Base-by-base conservation (phyloP, 2,329 filamentous ascomycete species). In the Mollisia scopiformis region DNA sequence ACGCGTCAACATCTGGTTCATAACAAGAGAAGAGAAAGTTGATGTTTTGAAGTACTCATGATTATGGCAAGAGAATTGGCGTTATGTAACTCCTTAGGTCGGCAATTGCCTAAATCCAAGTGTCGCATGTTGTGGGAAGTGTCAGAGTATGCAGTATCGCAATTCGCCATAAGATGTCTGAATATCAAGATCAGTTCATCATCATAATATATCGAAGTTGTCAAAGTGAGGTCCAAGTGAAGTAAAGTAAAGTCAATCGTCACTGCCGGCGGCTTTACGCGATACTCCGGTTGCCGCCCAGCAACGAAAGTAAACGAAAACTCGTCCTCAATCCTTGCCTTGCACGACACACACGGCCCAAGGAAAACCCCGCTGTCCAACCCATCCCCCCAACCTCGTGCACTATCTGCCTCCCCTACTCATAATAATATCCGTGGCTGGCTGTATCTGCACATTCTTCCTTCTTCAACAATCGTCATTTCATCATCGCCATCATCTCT, bases 361-460 rank as follows among this genome's bases (percentile, higher is more conserved):
- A 21, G 35, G 16, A 28, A 25, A 25, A 31, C 58, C 47, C 59
- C 58, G 23, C 53, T 58, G 39, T 54, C 46, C 46, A 56, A n/a
- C n/a, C n/a, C n/a, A n/a, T n/a, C n/a, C n/a, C n/a, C n/a, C n/a
- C n/a, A n/a, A 57, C 43, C 54, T 53, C 53, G 25, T 28, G 23
- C 39, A n/a, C n/a, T 49, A 55, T 53, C 50, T 61, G 33, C 37
- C 23, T 59, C 33, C n/a, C 54, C 49, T 57, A 51, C 55, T 43
- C 56, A 57, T 62, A 59, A 59, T 62, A 58, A 58, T 59, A 55
- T 57, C 54, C 57, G 53, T 59, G 60, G 62, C 58, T 59, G 60
- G 62, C 58, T 64, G 62, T 53, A 54, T 58, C 64, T 35, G 52
- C 58, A 19, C 47, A 65, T 63, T 62, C 56, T 58, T 65, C 61